Base-by-base conservation (phyloP, 2,329 filamentous ascomycete species). In the Scytalidium lignicola region DNA sequence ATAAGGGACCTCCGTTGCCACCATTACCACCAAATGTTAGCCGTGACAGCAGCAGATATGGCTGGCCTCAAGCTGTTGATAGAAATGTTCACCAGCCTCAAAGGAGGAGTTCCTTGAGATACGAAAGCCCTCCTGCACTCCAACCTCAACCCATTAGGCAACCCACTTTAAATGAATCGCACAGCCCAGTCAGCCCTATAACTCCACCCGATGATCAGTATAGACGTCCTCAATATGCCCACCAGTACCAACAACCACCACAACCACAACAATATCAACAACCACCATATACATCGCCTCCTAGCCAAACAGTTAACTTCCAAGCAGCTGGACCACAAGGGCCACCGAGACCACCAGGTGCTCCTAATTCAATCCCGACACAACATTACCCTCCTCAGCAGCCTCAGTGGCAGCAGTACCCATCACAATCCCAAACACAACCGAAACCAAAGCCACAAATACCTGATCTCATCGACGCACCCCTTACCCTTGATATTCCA, bases 381-480 rank as follows among this genome's bases (percentile, higher is more conserved):
- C 29, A 47, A 21, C 51, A 53, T 43, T 51, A 56, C 32, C 48
- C 32, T 26, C 46, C 50, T 21, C 58, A 59, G 46, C 55, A 54
- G 18, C 43, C 44, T 13, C 55, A 56, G 49, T 55, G 52, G 53
- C 53, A 58, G 42, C 64, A 65, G 54, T 63, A 57, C 37, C 53
- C 56, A 50, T 52, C 49, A 39, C 58, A 55, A 37, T 53, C 62
- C 18, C 68, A 68, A 51, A 57, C 64, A n/a, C 68, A 68, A 50
- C 62, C 63, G 0, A 65, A 61, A 49, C 61, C 60, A 18, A 43
- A 42, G 29, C 54, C 60, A 23, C 63, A 62, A 43, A 58, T 58
- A 58, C 67, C 69, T 47, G 81, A 86, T 58, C 74, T 86, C 43
- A 73, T 87, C 47, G 62, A 65, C 44, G 59, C 56, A 0, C 78